Evolutionary conservation across 139 green algal species (phyloP).

Genomic region (Yamagishiella unicocca): DNA sequence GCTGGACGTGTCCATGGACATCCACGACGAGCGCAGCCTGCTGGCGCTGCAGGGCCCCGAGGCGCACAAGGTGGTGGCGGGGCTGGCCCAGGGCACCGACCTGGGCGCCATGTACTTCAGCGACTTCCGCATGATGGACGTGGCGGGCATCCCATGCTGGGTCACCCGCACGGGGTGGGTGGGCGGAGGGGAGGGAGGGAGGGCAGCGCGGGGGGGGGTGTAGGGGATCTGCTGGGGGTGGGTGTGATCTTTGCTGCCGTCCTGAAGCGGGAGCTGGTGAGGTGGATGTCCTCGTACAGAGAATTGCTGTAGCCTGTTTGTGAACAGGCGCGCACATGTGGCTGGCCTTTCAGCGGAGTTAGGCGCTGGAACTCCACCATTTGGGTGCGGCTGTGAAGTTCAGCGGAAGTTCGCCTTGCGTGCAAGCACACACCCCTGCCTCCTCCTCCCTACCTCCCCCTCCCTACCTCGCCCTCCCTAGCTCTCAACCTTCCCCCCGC

Average conservation of each 20-base stretch:
- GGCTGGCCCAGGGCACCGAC: slow-evolving; percentile 67
- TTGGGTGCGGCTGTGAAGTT: no score
- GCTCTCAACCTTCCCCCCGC: not conserved
- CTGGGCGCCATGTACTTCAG: slow-evolving; percentile 94
- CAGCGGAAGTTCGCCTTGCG: no score
- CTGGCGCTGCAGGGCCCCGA: slow-evolving; percentile 94
- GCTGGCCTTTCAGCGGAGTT: no score
- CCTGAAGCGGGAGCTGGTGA: no score
- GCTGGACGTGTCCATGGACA: slow-evolving; percentile 71
- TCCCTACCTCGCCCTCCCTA: not conserved
- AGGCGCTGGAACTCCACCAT: no score
- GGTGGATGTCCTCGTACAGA: no score
- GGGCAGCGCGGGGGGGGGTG: not conserved
- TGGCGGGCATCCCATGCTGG: slow-evolving; percentile 87
- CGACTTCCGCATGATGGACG: slow-evolving; percentile 81
- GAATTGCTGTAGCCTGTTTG: no score
- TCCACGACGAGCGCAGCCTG: slow-evolving; percentile 93
- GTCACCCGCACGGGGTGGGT: slow-evolving; percentile 92
- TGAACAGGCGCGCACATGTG: no score
- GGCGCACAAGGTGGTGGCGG: slow-evolving; percentile 68
- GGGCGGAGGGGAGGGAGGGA: not conserved
- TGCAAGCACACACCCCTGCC: no score
- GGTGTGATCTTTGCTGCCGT: no score
- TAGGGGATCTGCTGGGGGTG: no score
- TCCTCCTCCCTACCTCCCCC: not conserved